phyloP scores from a whole-genome alignment of 129 eudicot species.

The Pulicaria dysenterica region DNA sequence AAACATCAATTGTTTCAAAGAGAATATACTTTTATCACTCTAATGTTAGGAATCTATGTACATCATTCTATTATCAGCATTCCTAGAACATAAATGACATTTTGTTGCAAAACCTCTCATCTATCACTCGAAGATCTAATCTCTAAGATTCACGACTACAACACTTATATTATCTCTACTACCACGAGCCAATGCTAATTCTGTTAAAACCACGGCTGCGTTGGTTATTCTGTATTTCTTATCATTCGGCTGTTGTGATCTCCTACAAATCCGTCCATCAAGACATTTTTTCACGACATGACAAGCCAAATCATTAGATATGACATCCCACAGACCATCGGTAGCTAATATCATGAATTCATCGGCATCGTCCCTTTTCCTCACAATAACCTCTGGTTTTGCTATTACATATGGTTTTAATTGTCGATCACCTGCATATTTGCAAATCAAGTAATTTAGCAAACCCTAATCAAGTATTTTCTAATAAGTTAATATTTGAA shows the following conservation, averaged over 20 bases:
- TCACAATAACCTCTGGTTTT: constrained; percentile 53
- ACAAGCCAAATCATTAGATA: constrained; percentile 58
- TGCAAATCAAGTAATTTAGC: background rate
- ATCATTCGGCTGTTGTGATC: constrained; percentile 2
- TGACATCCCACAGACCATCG: constrained; percentile 73
- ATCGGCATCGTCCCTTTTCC: constrained; percentile 41
- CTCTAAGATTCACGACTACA: constrained; percentile 46
- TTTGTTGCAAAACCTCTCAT: constrained; percentile 17
- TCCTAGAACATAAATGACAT: constrained; percentile 15
- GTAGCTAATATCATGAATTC: constrained; percentile 67
- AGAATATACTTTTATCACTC: background rate
- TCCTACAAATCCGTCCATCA: constrained; percentile 36
- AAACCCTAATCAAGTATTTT: background rate
- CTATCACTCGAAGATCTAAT: constrained; percentile 17
- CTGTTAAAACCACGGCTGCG: constrained; percentile 55
- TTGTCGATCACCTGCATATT: constrained; percentile 47
- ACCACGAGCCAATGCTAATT: constrained; percentile 62
- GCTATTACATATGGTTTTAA: constrained; percentile 62
- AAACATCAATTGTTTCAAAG: background rate
- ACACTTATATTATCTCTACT: constrained; percentile 68
- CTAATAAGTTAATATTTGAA: constrained; percentile 15
- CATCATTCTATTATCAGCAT: background rate
- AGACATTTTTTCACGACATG: constrained; percentile 56
- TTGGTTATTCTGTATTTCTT: constrained; percentile 22
- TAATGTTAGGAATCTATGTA: constrained; percentile 1